phyloP scores from a whole-genome alignment of 2,329 filamentous ascomycete genomes.

The Beauveria medogensis region DNA sequence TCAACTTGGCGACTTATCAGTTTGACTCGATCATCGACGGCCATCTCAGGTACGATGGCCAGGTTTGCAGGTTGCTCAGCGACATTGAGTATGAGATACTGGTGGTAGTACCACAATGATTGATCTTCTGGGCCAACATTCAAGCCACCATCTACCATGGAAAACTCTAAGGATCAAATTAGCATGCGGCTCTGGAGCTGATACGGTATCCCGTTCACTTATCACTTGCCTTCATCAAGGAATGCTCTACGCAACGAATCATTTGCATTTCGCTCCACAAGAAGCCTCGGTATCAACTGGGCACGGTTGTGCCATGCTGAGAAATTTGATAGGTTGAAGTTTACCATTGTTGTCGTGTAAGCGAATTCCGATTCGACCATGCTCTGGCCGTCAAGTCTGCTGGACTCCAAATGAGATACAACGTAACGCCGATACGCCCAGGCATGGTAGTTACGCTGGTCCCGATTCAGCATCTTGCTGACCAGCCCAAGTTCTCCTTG shows the following conservation, averaged over 20 bases:
- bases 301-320: constrained; percentile 93
- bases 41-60: constrained; percentile 58
- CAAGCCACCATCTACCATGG: constrained; percentile 66
- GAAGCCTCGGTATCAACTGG: constrained; percentile 68
- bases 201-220: constrained; percentile 14
- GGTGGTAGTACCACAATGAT: constrained; percentile 95
- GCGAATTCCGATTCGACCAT: constrained; percentile 75
- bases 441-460: constrained; percentile 90
- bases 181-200: neutral
- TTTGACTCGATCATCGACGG: constrained; percentile 48
- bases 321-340: constrained; percentile 83
- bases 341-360: constrained; percentile 87
- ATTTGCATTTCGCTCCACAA: constrained; percentile 62
- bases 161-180: constrained; percentile 50
- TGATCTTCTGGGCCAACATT: constrained; percentile 91
- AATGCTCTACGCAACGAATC: constrained; percentile 56
- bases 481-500: constrained; percentile 74
- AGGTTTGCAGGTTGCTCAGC: constrained; percentile 39
- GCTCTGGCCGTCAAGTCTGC: constrained; percentile 42
- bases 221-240: constrained; percentile 58
- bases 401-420: constrained; percentile 64
- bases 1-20: constrained; percentile 66
- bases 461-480: constrained; percentile 78
- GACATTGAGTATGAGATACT: constrained; percentile 70
- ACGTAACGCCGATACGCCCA: constrained; percentile 86